Evolutionary conservation across 202 grass and related monocot species (phyloP), one percentile per base, ranked within the genome.

Genomic region (Elaeis oleifera): DNA sequence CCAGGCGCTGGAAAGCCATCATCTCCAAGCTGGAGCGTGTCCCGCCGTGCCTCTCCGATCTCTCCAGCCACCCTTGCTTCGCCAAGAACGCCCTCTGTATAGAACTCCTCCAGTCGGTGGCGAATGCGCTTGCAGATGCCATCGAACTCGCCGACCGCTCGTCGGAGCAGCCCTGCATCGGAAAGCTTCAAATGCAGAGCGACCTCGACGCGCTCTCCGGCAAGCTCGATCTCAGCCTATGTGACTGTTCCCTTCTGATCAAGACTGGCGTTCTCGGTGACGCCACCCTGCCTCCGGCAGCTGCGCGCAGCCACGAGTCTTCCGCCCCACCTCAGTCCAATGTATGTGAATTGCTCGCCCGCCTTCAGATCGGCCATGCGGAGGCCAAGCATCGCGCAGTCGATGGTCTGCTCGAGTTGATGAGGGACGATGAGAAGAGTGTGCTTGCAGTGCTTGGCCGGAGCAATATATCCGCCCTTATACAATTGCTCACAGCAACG

Each of bases 171-270:
- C 60, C 70, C 0, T 74, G 54, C 24, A 7, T 78, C 0, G 92
- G 92, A 23, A 97, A 97, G 71, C 79, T 96, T 4, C 87, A 96
- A 74, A 91, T 91, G 92, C 87, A 96, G 71, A 89, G 92, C 61
- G 82, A 91, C 63, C 84, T 96, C 16, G 92, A 91, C 31, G 80
- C 84, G 27, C 76, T 96, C 39, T 63, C 88, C 4, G 87, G 84
- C 55, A 96, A 89, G 75, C 84, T 97, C 60, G 92, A 91, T 28
- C 87, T 97, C 0, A 91, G 90, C 73, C 84, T 96, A 44, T 60
- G 84, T 14, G 91, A 96, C 14, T 96, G 91, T 14, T 58, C 65
- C 3, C 87, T 97, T 14, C 81, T 96, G 1, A 71, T 96, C 65
- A 96, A 91, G 88, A 96, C 92, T 0, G 92, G 92, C 0, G 92